Percentiles rank a stretch among this genome's conserved stretches.
phyloP scores from a whole-genome alignment of 306 rosid species.

The Mimosa pudica region DNA sequence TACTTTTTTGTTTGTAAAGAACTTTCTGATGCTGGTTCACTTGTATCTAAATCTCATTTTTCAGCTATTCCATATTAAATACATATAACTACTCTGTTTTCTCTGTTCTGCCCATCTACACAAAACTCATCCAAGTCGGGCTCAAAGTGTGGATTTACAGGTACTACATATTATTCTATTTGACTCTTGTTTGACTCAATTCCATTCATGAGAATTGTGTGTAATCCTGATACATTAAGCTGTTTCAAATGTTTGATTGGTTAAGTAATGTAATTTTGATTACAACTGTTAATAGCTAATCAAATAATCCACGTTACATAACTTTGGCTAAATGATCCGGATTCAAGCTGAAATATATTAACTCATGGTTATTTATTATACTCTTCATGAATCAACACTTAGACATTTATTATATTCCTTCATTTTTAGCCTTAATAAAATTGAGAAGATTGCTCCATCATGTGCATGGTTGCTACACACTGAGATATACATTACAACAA shows the following conservation, averaged over 20 bases:
- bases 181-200: neutral
- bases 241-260: no score
- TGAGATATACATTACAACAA: neutral
- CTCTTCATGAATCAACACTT: no score
- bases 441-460: no score
- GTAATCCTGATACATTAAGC: no score
- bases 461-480: neutral
- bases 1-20: neutral
- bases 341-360: no score
- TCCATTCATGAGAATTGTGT: neutral
- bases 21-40: conserved; percentile 11
- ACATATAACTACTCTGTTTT: conserved; percentile 50
- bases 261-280: no score
- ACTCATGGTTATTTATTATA: no score
- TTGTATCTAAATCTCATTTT: neutral
- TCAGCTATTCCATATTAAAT: conserved; percentile 41
- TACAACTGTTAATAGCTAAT: no score
- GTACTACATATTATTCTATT: conserved; percentile 22
- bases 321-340: no score
- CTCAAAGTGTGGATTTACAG: conserved; percentile 64
- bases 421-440: no score
- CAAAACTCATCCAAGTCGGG: conserved; percentile 58
- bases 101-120: conserved; percentile 52
- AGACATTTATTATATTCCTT: no score
- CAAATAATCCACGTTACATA: no score